Conservation (phyloP, 2,329 filamentous ascomycete species). For the Tolypocladium guangdongense region DNA sequence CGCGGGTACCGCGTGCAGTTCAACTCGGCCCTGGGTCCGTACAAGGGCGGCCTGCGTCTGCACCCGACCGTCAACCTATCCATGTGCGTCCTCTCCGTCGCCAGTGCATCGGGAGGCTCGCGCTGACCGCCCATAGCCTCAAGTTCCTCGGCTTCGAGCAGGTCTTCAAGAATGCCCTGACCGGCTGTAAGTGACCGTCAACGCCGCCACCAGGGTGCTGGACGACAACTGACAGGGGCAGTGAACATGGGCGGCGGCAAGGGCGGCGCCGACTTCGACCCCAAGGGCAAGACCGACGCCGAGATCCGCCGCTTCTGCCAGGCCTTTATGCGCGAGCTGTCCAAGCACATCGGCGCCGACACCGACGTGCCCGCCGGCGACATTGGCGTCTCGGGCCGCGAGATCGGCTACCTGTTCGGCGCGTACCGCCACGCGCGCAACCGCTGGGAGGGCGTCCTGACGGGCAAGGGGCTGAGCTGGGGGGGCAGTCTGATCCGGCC, state of each 20-base stretch:
- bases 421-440: conserved; percentile 82
- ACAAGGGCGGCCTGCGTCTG: conserved; percentile 95
- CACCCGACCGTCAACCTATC: conserved; percentile 79
- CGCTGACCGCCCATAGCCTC: conserved; percentile 34
- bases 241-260: conserved; percentile 85
- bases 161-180: conserved; percentile 99
- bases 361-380: conserved; percentile 96
- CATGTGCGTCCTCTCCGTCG: conserved; percentile 29
- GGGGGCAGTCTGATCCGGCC: conserved; percentile 90
- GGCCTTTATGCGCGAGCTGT: conserved; percentile 91
- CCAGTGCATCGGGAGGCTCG: background rate
- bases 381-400: conserved; percentile 84
- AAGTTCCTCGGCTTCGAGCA: conserved; percentile 99
- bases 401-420: conserved; percentile 93
- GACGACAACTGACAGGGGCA: conserved; percentile 7
- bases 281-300: conserved; percentile 94
- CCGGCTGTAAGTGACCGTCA: conserved; percentile 57
- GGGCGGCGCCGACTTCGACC: conserved; percentile 96
- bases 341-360: conserved; percentile 90
- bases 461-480: conserved; percentile 89
- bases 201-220: background rate
- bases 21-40: conserved; percentile 94
- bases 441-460: conserved; percentile 91
- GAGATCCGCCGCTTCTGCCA: conserved; percentile 98
- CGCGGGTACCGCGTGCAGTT: conserved; percentile 94